A percentile compares a stretch with the other conserved stretches of the same genome.
Conservation (phyloP, 169 alveolate genomes). For the Nephromyces sp. region DNA sequence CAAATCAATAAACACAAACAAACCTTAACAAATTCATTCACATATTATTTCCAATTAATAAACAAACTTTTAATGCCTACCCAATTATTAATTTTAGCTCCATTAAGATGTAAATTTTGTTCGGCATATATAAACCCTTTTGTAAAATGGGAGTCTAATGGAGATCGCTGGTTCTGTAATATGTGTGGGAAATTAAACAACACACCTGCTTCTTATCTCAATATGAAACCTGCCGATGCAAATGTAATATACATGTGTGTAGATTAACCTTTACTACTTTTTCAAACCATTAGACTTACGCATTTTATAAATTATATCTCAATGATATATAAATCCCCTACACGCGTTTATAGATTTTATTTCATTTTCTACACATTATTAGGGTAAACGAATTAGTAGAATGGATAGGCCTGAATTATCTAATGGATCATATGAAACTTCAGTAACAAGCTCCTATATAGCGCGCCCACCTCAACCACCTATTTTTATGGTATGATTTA, state of each 20-base stretch:
- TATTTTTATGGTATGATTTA: constrained; percentile 56
- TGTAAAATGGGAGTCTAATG: constrained; percentile 83
- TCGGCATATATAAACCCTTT: constrained; percentile 87
- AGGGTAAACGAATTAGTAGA: constrained; percentile 71
- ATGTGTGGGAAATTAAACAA: constrained; percentile 86
- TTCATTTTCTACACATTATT: constrained; percentile 42
- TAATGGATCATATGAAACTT: constrained; percentile 84
- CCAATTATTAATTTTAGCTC: no score
- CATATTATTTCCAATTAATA: no score
- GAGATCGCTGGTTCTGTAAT: constrained; percentile 92
- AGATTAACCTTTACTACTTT: not conserved
- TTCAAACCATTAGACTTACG: not conserved
- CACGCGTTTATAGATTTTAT: no score
- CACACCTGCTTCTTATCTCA: constrained; percentile 47
- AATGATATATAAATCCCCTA: not conserved
- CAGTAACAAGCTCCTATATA: constrained; percentile 92
- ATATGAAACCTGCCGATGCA: not conserved
- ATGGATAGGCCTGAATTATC: constrained; percentile 78
- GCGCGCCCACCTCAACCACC: constrained; percentile 93
- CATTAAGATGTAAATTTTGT: constrained; percentile 38
- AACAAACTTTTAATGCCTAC: no score
- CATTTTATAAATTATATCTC: not conserved
- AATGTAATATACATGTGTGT: not conserved
- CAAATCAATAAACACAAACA: no score
- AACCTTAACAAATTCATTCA: no score